Evolutionary conservation across 805 yeast genomes (phyloP), one percentile per base, ranked within the genome.

Genomic region (Cyberlindnera samutprakarnensis): DNA sequence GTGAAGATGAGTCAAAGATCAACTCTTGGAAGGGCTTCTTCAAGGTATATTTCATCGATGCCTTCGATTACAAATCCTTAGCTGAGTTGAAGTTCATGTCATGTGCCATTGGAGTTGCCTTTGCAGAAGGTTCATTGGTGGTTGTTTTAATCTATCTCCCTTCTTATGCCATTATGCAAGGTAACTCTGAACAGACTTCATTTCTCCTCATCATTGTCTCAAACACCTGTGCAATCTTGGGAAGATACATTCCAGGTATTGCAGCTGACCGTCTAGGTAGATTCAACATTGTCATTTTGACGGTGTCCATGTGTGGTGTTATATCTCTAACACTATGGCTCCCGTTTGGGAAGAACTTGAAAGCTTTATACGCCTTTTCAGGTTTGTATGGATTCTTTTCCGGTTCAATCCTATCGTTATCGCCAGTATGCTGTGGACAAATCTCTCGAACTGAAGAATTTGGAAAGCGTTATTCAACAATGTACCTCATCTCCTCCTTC

Each of bases 401-500:
- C 9, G 72, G 77, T 8, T 64, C 78, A 4, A 68, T 72, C 3
- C 61, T 73, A 37, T 66, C 78, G 3, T 50, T 74, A 30, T 61
- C 72, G 18, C 80, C 81, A 4, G 75, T 72, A 4, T 70, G 78
- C 40, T 62, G 75, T 38, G 78, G 75, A 1, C 75, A 73, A 35
- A 72, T 75, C 24, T 68, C 76, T 13, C 66, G 66, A 25, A 64
- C 68, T 4, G 68, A 68, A 27, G 65, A 59, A 35, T 71, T 69
- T 51, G 78, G 78, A 21, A 64, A 62, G 44, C 62, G 73, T 19
- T 72, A 71, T 43, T 70, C 76, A 3, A 68, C 75, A 5, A 67
- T 75, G 55, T 78, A 75, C 48, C 68, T 72, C 28, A 57, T 73
- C 43, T 77, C 72, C 7, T 66, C 82, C 2, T 63, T 75, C 42